phyloP scores from a whole-genome alignment of 441 rosid species.

The Brassica balearica region DNA sequence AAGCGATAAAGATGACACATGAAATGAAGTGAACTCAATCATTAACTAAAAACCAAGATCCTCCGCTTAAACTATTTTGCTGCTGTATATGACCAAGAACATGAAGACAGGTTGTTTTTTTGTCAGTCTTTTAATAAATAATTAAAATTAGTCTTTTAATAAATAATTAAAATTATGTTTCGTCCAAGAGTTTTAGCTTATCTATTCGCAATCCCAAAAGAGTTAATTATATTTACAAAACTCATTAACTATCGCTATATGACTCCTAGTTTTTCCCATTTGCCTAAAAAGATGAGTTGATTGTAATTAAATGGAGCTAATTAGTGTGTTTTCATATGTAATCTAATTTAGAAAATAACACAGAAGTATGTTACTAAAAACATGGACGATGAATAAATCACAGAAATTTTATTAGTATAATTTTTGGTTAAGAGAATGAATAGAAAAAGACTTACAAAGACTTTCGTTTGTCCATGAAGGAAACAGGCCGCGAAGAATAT shows the following conservation, averaged over 20 bases:
- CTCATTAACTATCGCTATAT: background rate
- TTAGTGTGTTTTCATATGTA: too few relatives aligned
- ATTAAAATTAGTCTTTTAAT: too few relatives aligned
- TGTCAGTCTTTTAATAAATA: conserved; percentile 21
- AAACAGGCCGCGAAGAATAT: conserved; percentile 64
- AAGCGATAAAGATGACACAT: conserved; percentile 47
- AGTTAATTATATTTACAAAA: background rate
- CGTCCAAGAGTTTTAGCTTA: conserved; percentile 12
- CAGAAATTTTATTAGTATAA: background rate
- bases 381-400: too few relatives aligned
- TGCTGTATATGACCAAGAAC: conserved; percentile 39
- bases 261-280: background rate
- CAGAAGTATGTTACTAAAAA: too few relatives aligned
- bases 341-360: too few relatives aligned
- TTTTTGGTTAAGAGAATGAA: conserved; percentile 1
- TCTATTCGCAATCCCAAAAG: conserved; percentile 9
- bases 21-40: conserved; percentile 41
- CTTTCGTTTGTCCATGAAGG: conserved; percentile 80
- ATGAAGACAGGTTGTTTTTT: conserved; percentile 44
- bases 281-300: background rate
- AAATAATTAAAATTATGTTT: background rate
- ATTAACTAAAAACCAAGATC: conserved; percentile 12
- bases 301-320: too few relatives aligned
- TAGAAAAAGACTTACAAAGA: conserved; percentile 54
- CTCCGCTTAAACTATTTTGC: conserved; percentile 33